Base-by-base conservation (phyloP, 2,329 filamentous ascomycete species). In the Scleromitrula shiraiana region DNA sequence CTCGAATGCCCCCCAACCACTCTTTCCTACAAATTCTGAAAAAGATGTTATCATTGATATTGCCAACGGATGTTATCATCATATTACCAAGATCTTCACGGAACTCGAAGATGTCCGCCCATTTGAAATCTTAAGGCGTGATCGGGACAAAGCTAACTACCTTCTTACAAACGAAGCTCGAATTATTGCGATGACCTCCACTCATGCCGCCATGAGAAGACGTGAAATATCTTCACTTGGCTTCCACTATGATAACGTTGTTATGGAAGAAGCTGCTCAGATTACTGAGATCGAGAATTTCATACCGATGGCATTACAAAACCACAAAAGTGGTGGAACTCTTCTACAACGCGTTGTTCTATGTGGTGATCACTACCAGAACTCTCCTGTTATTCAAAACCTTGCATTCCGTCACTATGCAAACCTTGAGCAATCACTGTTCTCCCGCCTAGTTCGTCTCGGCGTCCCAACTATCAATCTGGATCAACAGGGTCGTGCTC, bases 211-310 rank as follows among this genome's bases (percentile, higher is more conserved):
- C 1, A 98, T 98, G 77, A 82, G 89, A 52, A 77, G 91, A 53
- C 82, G 88, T 54, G 91, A 97, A 60, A 97, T 98, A 59, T 85
- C 88, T 1, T 76, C 79, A 14, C 76, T 97, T n/a, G 90, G 90
- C 14, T 98, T 98, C 68, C 88, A 88, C 58, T 98, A 98, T 61
- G 90, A 97, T 70, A 98, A 95, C 55, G 85, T 98, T 10, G 77
- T 98, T 45, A 96, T 98, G 86, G 93, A 98, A 70, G 93, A 98
- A 73, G 91, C 93, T 5, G 93, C 93, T 10, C 93, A 98, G 63
- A 91, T 98, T 62, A 98, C 91, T 0, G 93, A 98, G 66, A 86
- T 96, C 38, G 93, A 98, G 64, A 95, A 88, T 55, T 97, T 98
- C 68, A 88, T 98, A 54, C 93, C 93, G 0, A 74, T 95, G 45